These are phyloP conservation scores for Tricladium varicosporioides DNA, from an alignment of 2,329 filamentous ascomycete genomes.

Conservation along the genomic window DNA sequence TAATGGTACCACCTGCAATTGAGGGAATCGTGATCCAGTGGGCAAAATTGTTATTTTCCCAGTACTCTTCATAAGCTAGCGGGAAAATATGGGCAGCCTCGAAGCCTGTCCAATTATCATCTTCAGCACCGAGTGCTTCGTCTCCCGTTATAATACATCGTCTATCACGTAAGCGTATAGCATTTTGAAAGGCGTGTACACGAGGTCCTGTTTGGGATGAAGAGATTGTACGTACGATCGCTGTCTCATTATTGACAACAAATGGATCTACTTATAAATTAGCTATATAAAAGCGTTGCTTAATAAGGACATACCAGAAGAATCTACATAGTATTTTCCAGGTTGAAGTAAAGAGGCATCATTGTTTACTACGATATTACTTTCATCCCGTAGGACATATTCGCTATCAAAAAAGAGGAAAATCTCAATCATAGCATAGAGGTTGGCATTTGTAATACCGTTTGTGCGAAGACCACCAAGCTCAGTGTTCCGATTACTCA, in stretches of 20 bases:
- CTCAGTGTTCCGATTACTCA: no score
- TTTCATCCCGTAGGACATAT: conserved; percentile 1
- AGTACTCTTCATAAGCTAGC: conserved; percentile 24
- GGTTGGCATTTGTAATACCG: conserved; percentile 27
- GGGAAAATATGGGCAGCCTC: no score
- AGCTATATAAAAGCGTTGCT: not conserved
- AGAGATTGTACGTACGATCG: conserved; percentile 16
- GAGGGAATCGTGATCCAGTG: conserved; percentile 8
- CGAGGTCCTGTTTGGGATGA: conserved; percentile 1
- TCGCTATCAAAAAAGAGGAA: conserved; percentile 7
- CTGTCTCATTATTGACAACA: conserved; percentile 12
- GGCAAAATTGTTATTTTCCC: conserved; percentile 20
- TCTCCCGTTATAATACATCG: conserved; percentile 21
- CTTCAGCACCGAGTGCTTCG: not conserved
- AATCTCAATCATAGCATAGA: conserved; percentile 30
- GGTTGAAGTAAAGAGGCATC: conserved; percentile 5
- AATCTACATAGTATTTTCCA: conserved; percentile 19
- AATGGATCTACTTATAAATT: conserved; percentile 5
- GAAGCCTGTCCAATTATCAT: conserved; percentile 26
- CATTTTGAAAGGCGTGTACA: conserved; percentile 16
- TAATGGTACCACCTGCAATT: conserved; percentile 19
- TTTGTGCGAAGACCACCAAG: conserved; percentile 21
- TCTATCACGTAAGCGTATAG: conserved; percentile 22
- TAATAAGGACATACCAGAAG: conserved; percentile 9
- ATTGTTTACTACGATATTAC: conserved; percentile 3